phyloP scores from a whole-genome alignment of 192 early-diverging fungal species.

The Coemansia sp. region DNA sequence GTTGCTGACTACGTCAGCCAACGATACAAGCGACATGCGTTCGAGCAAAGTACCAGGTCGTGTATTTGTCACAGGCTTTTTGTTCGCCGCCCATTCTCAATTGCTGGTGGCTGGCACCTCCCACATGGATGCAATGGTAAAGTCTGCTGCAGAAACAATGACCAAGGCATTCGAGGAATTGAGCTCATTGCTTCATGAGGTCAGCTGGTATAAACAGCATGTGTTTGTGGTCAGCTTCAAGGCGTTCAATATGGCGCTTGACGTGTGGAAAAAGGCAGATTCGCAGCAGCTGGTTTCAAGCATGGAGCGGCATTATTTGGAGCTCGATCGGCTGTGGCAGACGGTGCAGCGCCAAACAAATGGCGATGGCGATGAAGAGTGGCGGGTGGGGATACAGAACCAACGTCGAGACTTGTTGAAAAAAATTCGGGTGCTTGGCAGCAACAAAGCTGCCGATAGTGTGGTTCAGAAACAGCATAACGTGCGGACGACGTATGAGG shows the following conservation, averaged over 20 bases:
- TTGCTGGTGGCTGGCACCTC: slow-evolving; percentile 27
- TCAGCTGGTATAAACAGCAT: slow-evolving; percentile 26
- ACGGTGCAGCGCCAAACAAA: slow-evolving; percentile 39
- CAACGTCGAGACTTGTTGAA: slow-evolving; percentile 28
- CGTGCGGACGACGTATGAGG: slow-evolving; percentile 22
- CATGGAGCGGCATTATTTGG: slow-evolving; percentile 48
- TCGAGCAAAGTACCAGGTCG: slow-evolving; percentile 22
- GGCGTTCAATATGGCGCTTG: slow-evolving; percentile 36
- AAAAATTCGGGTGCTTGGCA: slow-evolving; percentile 30
- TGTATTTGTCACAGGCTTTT: slow-evolving; percentile 30
- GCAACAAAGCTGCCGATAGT: slow-evolving; percentile 20
- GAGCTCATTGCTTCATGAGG: slow-evolving; percentile 6
- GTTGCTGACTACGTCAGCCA: slow-evolving; percentile 4
- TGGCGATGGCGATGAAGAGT: slow-evolving; percentile 43
- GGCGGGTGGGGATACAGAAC: slow-evolving; percentile 32
- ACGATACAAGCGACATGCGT: neutral
- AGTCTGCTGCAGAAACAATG: slow-evolving; percentile 30
- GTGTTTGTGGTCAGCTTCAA: slow-evolving; percentile 31
- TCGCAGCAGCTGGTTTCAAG: slow-evolving; percentile 27
- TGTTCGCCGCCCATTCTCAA: slow-evolving; percentile 40
- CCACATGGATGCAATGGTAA: slow-evolving; percentile 31
- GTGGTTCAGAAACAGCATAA: slow-evolving; percentile 25
- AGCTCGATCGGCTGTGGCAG: slow-evolving; percentile 50
- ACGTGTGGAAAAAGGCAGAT: slow-evolving; percentile 48
- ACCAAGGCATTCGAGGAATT: slow-evolving; percentile 28